Base-by-base conservation (phyloP, 805 yeast species). In the Ogataea thermomethanolica region DNA sequence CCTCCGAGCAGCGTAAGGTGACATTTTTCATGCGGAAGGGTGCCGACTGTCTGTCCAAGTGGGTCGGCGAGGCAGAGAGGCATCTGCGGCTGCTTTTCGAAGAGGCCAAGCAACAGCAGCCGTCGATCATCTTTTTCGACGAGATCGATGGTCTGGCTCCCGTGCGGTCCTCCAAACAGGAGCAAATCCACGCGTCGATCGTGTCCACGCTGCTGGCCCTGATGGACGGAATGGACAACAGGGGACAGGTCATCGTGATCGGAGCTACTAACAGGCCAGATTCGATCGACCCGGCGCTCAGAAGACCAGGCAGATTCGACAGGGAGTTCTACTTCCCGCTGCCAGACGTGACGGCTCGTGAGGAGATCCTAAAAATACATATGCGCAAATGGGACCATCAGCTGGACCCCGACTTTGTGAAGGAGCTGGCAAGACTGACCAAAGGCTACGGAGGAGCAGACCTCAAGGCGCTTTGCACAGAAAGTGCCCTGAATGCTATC, bases 31-130 rank as follows among this genome's bases (percentile, higher is more conserved):
- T 93, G 99, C 70, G 99, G 47, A 93, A 93, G 60, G 99, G 99
- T 49, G 98, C 99, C 0, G 99, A 93, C 61, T 85, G 95, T 58
- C 68, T 93, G 52, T 86, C 96, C 32, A 93, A 93, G 66, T 93
- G 99, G 99, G 98, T 93, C 3, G 99, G 99, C 55, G 99, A 93
- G 63, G 98, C 98, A 5, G 99, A 93, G 64, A 74, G 99, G 50
- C 98, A 93, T 61, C 69, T 93, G 46, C 69, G 99, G 44, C 67
- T 91, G 30, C 66, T 93, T 41, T 93, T 93, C 60, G 98, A 93
- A 65, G 98, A 93, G 63, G 99, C 99, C 1, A 84, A 84, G 53
- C 88, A 86, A 49, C 90, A 89, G 52, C 99, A 93, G 64, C 99
- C 99, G 2, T 78, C 95, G 7, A 91, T 93, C 41, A 93, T 93